Conservation (phyloP, 176 grass and related monocot species). For the Triticum turgidum region DNA sequence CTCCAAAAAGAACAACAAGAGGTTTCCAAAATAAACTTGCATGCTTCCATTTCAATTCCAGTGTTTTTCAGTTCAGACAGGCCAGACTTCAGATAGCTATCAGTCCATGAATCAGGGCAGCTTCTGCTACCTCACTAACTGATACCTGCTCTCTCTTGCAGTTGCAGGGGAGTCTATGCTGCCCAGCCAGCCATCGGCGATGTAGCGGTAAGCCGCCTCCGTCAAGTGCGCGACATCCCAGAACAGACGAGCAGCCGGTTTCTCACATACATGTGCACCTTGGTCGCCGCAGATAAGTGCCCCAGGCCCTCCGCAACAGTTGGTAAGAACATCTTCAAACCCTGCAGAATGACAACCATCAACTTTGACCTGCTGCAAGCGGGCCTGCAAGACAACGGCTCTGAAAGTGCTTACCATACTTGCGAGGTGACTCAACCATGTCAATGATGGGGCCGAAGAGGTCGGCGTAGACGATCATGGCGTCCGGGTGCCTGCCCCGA, state of each 20-base stretch:
- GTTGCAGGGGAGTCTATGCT: not conserved
- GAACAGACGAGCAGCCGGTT: conserved; percentile 30
- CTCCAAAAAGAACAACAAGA: not conserved
- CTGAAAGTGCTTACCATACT: conserved; percentile 42
- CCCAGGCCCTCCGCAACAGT: conserved; percentile 33
- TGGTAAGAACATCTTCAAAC: conserved; percentile 19
- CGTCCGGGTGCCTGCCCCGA: conserved; percentile 28
- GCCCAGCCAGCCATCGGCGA: conserved; percentile 18
- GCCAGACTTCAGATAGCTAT: not conserved
- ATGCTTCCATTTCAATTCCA: not conserved
- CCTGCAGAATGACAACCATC: not conserved
- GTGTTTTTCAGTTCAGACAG: not conserved
- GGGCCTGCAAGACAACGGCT: not conserved
- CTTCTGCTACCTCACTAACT: not conserved
- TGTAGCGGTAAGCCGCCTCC: conserved; percentile 24
- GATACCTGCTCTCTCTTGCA: not conserved
- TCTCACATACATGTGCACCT: not conserved
- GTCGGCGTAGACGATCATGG: conserved; percentile 48
- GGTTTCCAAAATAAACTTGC: not conserved
- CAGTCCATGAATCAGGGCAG: not conserved
- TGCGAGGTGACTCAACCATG: conserved; percentile 39
- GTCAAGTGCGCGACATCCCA: conserved; percentile 35
- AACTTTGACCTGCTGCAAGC: not conserved
- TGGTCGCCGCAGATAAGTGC: not conserved
- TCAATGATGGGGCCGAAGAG: conserved; percentile 44